Evolutionary conservation across 2,329 filamentous ascomycete species (phyloP), one percentile per base, ranked within the genome.

Genomic region (Aspergillus thermomutatus): DNA sequence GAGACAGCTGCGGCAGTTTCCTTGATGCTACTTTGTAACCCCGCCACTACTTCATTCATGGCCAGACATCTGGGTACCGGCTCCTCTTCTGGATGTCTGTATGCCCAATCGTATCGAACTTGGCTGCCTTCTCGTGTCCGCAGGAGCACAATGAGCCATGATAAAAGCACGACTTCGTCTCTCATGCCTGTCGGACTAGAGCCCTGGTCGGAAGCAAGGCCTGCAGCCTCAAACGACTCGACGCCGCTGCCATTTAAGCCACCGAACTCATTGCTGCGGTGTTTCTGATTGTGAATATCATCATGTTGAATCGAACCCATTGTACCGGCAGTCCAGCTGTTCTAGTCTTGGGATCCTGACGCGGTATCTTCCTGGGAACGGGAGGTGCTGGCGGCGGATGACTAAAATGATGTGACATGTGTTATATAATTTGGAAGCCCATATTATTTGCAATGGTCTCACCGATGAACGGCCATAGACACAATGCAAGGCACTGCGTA

Each of bases 61-160:
- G 66, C 68, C 17, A 77, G 51, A 19, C 7, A 34, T 25, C 52
- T 66, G 17, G 52, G 59, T 31, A 48, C 49, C 9, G 56, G 55
- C 43, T 66, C 63, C 21, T 65, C 50, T 28, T 57, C 52, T 49
- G 23, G 51, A 43, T 17, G 11, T 17, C 57, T 63, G 59, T 75
- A 75, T 3, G 68, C 60, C 78, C 78, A 80, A 3, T 79, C 74
- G 58, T 66, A 80, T 14, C 50, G 61, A 10, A 72, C 60, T 17
- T 71, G 65, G 37, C 66, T 66, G 17, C 74, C 74, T 60, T 81
- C 79, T 9, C 68, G 68, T 1, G 72, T 77, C 10, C 78, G 71
- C 54, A 79, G 55, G 7, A 80, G 73, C 6, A 77, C 72, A 11
- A 80, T 67, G 14, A 79, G 69, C 79, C 79, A 81, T 43, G 79